Conservation (phyloP, 192 early-diverging fungal genomes). For the Geranomyces variabilis region DNA sequence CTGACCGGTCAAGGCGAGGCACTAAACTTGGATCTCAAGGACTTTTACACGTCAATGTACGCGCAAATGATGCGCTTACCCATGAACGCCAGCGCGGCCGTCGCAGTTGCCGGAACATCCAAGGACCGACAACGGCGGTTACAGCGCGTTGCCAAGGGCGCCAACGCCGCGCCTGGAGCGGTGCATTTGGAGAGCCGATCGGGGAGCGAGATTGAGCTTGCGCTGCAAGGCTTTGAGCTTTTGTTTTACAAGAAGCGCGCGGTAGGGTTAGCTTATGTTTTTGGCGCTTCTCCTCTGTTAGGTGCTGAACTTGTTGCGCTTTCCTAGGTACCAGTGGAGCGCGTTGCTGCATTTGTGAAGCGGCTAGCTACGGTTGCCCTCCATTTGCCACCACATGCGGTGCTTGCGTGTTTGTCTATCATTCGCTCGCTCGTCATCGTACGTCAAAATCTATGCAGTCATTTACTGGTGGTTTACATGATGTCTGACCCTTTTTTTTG, state of each 20-base stretch:
- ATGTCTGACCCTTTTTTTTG: background rate
- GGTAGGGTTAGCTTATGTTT: slow-evolving; percentile 24
- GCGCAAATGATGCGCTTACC: slow-evolving; percentile 72
- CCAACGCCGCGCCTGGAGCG: slow-evolving; percentile 28
- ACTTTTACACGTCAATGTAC: slow-evolving; percentile 89
- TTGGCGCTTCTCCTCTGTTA: too few relatives aligned
- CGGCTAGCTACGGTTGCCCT: slow-evolving; percentile 72
- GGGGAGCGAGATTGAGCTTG: slow-evolving; percentile 77
- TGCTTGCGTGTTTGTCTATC: slow-evolving; percentile 68
- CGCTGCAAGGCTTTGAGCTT: slow-evolving; percentile 81
- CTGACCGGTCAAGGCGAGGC: slow-evolving; percentile 91
- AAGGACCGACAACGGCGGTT: slow-evolving; percentile 12
- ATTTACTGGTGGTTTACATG: slow-evolving; percentile 45
- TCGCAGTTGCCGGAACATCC: slow-evolving; percentile 34
- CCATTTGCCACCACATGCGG: slow-evolving; percentile 76
- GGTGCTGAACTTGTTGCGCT: background rate
- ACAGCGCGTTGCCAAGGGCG: slow-evolving; percentile 26
- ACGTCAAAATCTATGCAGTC: slow-evolving; percentile 3
- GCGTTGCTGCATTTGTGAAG: slow-evolving; percentile 89
- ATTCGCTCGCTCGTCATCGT: slow-evolving; percentile 68
- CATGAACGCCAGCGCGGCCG: slow-evolving; percentile 56
- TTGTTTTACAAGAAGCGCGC: slow-evolving; percentile 78
- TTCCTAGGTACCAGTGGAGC: slow-evolving; percentile 71
- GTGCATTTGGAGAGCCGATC: slow-evolving; percentile 27
- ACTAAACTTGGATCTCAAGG: slow-evolving; percentile 88